Base-by-base conservation (phyloP, 441 rosid genomes). In the Eutrema salsugineum region DNA sequence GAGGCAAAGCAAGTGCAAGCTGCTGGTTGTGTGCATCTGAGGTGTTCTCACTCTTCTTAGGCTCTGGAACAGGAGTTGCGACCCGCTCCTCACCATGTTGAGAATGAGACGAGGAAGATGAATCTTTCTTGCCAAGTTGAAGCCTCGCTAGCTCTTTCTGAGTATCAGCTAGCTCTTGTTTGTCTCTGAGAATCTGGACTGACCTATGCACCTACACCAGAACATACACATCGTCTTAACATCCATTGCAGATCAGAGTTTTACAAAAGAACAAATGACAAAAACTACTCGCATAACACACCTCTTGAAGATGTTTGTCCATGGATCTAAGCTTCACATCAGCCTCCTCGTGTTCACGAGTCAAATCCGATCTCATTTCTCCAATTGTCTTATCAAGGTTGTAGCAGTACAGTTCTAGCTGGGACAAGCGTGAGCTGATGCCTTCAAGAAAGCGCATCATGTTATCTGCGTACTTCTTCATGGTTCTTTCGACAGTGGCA, bases 251-350 rank as follows among this genome's bases (percentile, higher is more conserved):
- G 5, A 46, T 15, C 12, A 44, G 0, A 54, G 22, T 44, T 3
- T 19, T 19, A 54, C 12, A 69, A 47, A n/a, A 50, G 58, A 44
- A 43, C 44, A 15, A 6, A 0, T 4, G 9, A 47, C 14, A 3
- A 5, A 12, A 36, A 28, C 5, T 46, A 3, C 30, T 33, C 14
- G 54, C 2, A 50, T 39, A 74, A 77, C 81, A 68, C 62, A 90
- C 99, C 89, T 94, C 98, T 78, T 95, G 99, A 61, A 95, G 79
- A 83, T 91, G 99, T 79, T 95, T 95, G 82, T 89, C 98, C 3
- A 95, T 67, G 57, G 89, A 82, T 77, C 85, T 91, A 55, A 95
- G 97, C 87, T 92, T 92, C 22, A 78, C 49, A 77, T 92, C 98
- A 14, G 91, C 87, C 14, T 94, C 97, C 32, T 74, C 83, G 64